Evolutionary conservation across 305 asterid species (phyloP).

Genomic region (Fraxinus albicans): DNA sequence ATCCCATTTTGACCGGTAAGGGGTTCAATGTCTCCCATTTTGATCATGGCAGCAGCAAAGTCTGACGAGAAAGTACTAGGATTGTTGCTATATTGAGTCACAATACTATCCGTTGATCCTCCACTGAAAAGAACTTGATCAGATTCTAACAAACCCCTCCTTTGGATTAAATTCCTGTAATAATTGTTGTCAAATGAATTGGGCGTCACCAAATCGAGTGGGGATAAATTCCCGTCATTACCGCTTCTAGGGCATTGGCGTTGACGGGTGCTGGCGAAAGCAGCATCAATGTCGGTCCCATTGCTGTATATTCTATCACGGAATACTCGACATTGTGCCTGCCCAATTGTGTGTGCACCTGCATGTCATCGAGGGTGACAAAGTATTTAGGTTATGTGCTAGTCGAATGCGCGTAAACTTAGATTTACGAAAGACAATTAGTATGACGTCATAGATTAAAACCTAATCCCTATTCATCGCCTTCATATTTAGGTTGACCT

Average conservation of each 20-base stretch:
- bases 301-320: constrained; percentile 26
- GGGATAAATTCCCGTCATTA: constrained; percentile 24
- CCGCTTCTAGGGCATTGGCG: constrained; percentile 23
- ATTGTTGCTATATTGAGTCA: constrained; percentile 31
- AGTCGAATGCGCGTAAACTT: neutral
- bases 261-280: constrained; percentile 31
- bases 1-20: constrained; percentile 36
- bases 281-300: constrained; percentile 22
- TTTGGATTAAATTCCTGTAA: constrained; percentile 30
- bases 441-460: neutral
- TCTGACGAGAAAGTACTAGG: constrained; percentile 32
- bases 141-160: constrained; percentile 26
- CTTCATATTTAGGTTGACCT: neutral
- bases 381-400: neutral
- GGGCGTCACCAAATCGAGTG: constrained; percentile 45
- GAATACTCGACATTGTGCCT: constrained; percentile 25
- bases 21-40: constrained; percentile 46
- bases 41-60: constrained; percentile 45
- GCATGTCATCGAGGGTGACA: neutral
- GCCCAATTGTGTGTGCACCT: constrained; percentile 33
- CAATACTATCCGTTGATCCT: constrained; percentile 38
- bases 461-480: neutral
- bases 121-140: constrained; percentile 40
- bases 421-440: neutral
- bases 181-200: constrained; percentile 37